A percentile compares a stretch with the other conserved stretches of the same genome.
Conservation (phyloP, 2,329 filamentous ascomycete genomes). For the Simplicillium sp. region DNA sequence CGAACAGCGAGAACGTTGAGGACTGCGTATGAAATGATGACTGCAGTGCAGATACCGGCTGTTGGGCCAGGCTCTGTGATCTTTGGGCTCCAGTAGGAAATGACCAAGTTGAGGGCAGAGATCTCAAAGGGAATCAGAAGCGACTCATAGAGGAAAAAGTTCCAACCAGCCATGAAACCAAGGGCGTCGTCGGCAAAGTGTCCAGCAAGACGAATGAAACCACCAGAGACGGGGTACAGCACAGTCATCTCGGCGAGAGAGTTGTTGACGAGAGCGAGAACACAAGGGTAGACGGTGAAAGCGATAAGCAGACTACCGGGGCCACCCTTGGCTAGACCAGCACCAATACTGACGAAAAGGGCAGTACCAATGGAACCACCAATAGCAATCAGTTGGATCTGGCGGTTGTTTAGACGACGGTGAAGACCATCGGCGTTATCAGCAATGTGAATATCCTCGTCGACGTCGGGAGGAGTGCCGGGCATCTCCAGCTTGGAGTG, state of each 20-base stretch:
- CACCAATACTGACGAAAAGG: conserved; percentile 53
- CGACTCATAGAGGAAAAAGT: conserved; percentile 35
- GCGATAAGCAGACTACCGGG: conserved; percentile 45
- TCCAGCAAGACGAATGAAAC: conserved; percentile 55
- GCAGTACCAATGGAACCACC: conserved; percentile 49
- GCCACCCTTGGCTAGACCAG: conserved; percentile 35
- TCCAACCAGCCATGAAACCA: conserved; percentile 42
- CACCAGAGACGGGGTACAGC: conserved; percentile 52
- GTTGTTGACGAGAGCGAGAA: conserved; percentile 56
- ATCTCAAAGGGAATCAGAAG: conserved; percentile 34
- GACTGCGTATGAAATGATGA: conserved; percentile 43
- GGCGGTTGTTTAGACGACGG: conserved; percentile 40
- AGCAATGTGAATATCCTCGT: conserved; percentile 9
- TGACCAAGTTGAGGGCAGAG: conserved; percentile 30
- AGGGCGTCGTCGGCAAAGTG: conserved; percentile 58
- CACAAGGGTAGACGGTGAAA: conserved; percentile 43
- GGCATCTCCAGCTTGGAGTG: conserved; percentile 10
- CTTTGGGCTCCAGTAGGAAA: conserved; percentile 28
- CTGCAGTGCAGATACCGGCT: conserved; percentile 48
- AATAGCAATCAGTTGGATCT: conserved; percentile 50
- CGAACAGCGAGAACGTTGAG: conserved; percentile 58
- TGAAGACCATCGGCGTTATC: conserved; percentile 30
- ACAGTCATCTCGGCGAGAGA: conserved; percentile 55
- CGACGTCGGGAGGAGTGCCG: conserved; percentile 15
- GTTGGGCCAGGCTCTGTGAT: conserved; percentile 56